phyloP scores from a whole-genome alignment of 2,329 filamentous ascomycete species.

The Clonostachys rosea region DNA sequence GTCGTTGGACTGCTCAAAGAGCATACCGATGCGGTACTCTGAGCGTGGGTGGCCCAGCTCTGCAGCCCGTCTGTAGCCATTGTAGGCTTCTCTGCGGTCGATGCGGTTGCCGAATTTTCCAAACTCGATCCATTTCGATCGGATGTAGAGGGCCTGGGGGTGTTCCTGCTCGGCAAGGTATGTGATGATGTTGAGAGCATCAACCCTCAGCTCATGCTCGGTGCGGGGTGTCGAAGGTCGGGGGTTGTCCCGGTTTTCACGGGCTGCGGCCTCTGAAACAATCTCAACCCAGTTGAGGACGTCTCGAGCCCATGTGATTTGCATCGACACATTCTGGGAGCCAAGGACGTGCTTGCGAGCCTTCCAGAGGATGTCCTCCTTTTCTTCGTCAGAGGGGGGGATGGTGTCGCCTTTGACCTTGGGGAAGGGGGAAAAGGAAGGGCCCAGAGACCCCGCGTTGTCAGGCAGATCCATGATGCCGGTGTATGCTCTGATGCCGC shows the following conservation, averaged over 20 bases:
- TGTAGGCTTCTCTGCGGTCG: constrained; percentile 93
- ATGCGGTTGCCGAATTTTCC: constrained; percentile 87
- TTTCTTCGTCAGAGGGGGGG: constrained; percentile 89
- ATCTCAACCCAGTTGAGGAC: constrained; percentile 85
- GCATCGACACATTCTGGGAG: constrained; percentile 93
- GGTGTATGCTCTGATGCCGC: constrained; percentile 28
- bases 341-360: constrained; percentile 80
- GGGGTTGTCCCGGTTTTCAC: constrained; percentile 47
- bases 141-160: constrained; percentile 90
- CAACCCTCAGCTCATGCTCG: constrained; percentile 81
- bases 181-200: constrained; percentile 86
- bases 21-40: constrained; percentile 97
- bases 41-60: constrained; percentile 82
- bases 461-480: constrained; percentile 28
- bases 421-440: constrained; percentile 89
- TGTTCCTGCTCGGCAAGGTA: constrained; percentile 90
- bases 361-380: constrained; percentile 83
- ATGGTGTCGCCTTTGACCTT: constrained; percentile 83
- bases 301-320: constrained; percentile 95
- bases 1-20: constrained; percentile 93
- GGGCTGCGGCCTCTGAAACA: constrained; percentile 69
- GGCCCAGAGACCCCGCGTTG: constrained; percentile 49
- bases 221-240: constrained; percentile 77
- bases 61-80: constrained; percentile 79
- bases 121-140: constrained; percentile 96